Base-by-base conservation (phyloP, 2,329 filamentous ascomycete species). In the Albifimbria verrucaria region DNA sequence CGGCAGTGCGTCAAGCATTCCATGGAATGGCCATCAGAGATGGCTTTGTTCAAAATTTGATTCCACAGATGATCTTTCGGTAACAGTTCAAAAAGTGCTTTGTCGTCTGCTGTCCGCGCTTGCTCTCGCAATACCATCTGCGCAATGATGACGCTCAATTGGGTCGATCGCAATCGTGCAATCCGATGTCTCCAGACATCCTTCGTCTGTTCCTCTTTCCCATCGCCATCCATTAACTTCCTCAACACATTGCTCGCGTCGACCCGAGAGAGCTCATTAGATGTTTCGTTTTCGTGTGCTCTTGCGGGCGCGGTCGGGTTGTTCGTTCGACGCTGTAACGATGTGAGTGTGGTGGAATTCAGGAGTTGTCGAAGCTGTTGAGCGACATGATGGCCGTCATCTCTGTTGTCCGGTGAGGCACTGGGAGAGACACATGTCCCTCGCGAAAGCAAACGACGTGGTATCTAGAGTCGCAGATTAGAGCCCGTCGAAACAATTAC, bases 91-190 rank as follows among this genome's bases (percentile, higher is more conserved):
- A 58, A 42, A 2, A 62, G 51, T 12, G 69, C 49, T 17, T 58
- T 49, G 22, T 52, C 51, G 11, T 57, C 53, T 6, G 44, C 52
- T 1, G 48, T 50, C 7, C 45, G 51, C 17, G 54, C 56, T 32
- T 62, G 57, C 41, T 57, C 57, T 52, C 64, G 63, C 41, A 71
- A 55, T 21, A 64, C 48, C 58, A 66, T 62, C 42, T 71, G 68
- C 41, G 71, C 55, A 24, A 71, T 53, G n/a, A 71, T 49, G 7
- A 70, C 55, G 6, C 65, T 59, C 10, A 69, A 55, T 21, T 66
- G 60, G 21, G 53, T 52, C 43, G 56, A 65, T 24, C 68, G 67
- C 20, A 59, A 56, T 42, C 36, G 43, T 6, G 68, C 65, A 4
- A 58, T 49, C 12, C 32, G 32, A 12, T 39, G 12, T n/a, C 32